Percentiles rank a stretch among this genome's conserved stretches.
Evolutionary conservation across 2,329 filamentous ascomycete genomes (phyloP).

Genomic region (Penicillium sp.): DNA sequence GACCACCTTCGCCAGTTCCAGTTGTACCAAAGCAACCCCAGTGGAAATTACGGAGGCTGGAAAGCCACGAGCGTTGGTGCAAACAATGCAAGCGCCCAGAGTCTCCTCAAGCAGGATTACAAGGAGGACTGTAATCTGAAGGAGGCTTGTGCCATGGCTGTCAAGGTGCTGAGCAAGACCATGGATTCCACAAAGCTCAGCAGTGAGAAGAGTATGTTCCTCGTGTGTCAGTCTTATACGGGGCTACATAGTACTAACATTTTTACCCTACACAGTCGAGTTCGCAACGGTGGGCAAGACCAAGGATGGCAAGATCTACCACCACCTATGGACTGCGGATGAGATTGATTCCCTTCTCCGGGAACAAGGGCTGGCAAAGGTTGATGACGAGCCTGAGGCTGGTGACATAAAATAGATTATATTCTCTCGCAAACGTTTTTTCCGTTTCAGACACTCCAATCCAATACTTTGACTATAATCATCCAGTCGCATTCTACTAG

Average conservation of each 20-base stretch:
- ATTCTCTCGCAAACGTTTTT: slow-evolving; percentile 20
- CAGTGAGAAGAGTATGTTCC: slow-evolving; percentile 89
- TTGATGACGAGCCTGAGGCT: slow-evolving; percentile 65
- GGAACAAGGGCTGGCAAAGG: slow-evolving; percentile 92
- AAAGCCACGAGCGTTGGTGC: slow-evolving; percentile 97
- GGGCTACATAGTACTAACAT: slow-evolving; percentile 14
- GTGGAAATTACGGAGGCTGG: slow-evolving; percentile 98
- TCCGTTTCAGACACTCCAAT: slow-evolving; percentile 29
- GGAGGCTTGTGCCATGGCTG: slow-evolving; percentile 94
- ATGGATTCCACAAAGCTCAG: slow-evolving; percentile 99
- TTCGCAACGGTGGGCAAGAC: slow-evolving; percentile 98
- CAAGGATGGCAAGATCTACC: slow-evolving; percentile 93
- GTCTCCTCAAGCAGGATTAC: slow-evolving; percentile 97
- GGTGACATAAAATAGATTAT: slow-evolving; percentile 45
- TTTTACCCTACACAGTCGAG: slow-evolving; percentile 64
- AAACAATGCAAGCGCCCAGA: slow-evolving; percentile 97
- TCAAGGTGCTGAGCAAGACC: slow-evolving; percentile 99
- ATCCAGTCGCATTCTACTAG: slow-evolving; percentile 15
- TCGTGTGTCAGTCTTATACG: neutral
- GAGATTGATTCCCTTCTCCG: slow-evolving; percentile 93
- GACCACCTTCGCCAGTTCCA: slow-evolving; percentile 96
- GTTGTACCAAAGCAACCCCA: slow-evolving; percentile 98
- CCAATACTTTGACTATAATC: slow-evolving; percentile 28
- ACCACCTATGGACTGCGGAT: slow-evolving; percentile 93
- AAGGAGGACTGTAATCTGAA: slow-evolving; percentile 96